Evolutionary conservation across 352 stramenopile genomes (phyloP), one percentile per base, ranked within the genome.

Genomic region (Stramenopiles sp.): DNA sequence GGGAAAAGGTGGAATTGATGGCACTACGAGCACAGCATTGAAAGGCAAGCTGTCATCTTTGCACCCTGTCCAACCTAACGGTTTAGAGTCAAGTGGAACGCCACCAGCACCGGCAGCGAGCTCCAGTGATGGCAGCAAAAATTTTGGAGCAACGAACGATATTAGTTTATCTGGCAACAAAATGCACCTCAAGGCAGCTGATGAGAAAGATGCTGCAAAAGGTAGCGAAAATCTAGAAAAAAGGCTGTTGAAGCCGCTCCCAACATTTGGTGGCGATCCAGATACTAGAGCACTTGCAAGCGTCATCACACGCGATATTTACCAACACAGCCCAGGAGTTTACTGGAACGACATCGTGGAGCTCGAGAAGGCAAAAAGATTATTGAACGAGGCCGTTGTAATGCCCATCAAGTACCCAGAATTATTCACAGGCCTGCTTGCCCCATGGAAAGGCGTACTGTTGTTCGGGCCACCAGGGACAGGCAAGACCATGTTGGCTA

Each of bases 381-480:
- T 98, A 30, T 84, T 97, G 22, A 94, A 97, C 83, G 93, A 98
- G 83, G 94, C 93, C 0, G 91, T 98, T 0, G 93, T 98, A 30
- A 93, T 98, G 86, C 94, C 94, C 7, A 86, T 97, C 67, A 94
- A 93, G 86, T 97, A 97, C 81, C 94, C 94, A 0, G 90, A 98
- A 80, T 88, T 97, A 30, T 98, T 98, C 81, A 89, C 92, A 80
- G 94, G 95, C 0, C 88, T 98, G 30, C 85, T 80, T 81, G 44
- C n/a, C 7, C 55, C 87, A 4, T 94, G 89, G 89, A 96, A 95
- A 81, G 94, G 93, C 14, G 94, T 95, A 75, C 76, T 96, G 7
- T 83, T 96, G 0, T 96, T 92, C 44, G 92, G 92, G 0, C 90
- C 89, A 0, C 89, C 90, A 14, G 90, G 89, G 30, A 94, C 92